Percentiles rank a stretch among this genome's conserved stretches.
phyloP scores from a whole-genome alignment of 768 basidiomycete species.

The Dentipellis sp. region DNA sequence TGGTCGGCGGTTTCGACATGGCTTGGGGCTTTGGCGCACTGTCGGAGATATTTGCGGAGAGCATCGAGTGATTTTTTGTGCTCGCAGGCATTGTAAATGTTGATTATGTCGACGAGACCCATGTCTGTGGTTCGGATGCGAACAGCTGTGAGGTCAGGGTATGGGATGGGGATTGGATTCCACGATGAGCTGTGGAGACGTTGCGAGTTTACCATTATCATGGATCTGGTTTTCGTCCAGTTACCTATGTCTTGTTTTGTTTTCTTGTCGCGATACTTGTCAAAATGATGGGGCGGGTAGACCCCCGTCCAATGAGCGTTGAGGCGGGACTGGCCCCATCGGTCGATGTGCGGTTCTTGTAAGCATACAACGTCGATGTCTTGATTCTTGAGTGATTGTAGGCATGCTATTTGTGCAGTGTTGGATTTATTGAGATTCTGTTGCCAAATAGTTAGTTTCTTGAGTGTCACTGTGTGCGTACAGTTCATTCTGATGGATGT shows the following conservation, averaged over 20 bases:
- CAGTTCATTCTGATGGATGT: too few relatives aligned
- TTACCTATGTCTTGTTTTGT: too few relatives aligned
- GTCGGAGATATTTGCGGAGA: conserved; percentile 4
- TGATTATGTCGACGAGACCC: conserved; percentile 23
- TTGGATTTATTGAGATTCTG: conserved; percentile 22
- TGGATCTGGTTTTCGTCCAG: too few relatives aligned
- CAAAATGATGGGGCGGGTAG: conserved; percentile 22
- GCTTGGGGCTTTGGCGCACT: background rate
- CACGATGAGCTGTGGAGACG: conserved; percentile 11
- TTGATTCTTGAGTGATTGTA: conserved; percentile 2
- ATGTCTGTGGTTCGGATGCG: conserved; percentile 12
- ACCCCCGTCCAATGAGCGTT: conserved; percentile 10
- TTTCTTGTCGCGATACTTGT: background rate
- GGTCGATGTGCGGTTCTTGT: conserved; percentile 31
- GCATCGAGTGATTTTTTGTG: conserved; percentile 14
- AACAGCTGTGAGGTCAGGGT: conserved; percentile 22
- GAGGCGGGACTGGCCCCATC: conserved; percentile 9
- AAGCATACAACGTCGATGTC: conserved; percentile 25
- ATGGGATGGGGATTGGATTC: conserved; percentile 1
- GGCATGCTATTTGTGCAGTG: conserved; percentile 10
- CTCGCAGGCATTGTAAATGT: conserved; percentile 29
- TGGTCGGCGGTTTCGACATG: conserved; percentile 3
- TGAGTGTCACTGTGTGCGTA: too few relatives aligned
- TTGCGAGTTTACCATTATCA: conserved; percentile 9
- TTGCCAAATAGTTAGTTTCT: background rate